Conservation (phyloP, 2,329 filamentous ascomycete genomes). For the Aspergillus bombycis region DNA sequence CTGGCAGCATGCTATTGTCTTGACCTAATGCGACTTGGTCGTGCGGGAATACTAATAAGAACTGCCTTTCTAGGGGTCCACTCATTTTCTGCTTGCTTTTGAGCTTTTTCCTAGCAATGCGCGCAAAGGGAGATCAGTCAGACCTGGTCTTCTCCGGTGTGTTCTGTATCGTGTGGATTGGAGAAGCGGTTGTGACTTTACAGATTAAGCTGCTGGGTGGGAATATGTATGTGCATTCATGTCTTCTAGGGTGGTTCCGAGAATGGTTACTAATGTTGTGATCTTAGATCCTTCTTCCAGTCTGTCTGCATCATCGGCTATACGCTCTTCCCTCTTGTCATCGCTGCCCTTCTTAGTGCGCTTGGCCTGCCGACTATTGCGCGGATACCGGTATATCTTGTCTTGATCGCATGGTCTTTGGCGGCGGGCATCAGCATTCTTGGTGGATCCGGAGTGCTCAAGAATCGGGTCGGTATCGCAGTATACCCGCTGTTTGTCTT, state of each 20-base stretch:
- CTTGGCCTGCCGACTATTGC: slow-evolving; percentile 77
- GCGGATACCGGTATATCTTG: slow-evolving; percentile 85
- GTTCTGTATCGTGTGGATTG: slow-evolving; percentile 96
- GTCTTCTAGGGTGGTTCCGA: neutral
- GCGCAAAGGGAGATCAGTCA: slow-evolving; percentile 77
- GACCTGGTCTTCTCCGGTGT: slow-evolving; percentile 93
- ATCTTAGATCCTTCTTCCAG: slow-evolving; percentile 89
- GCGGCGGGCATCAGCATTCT: slow-evolving; percentile 95
- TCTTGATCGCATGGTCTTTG: slow-evolving; percentile 88
- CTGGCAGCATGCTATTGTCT: neutral
- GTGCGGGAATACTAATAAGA: slow-evolving; percentile 19
- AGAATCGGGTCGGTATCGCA: slow-evolving; percentile 89
- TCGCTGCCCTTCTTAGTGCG: slow-evolving; percentile 87
- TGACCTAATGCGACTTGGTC: neutral
- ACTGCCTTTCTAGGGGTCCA: slow-evolving; percentile 68
- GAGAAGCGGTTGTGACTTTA: slow-evolving; percentile 93
- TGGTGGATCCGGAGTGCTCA: slow-evolving; percentile 91
- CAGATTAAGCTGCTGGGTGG: slow-evolving; percentile 96
- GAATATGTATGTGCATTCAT: slow-evolving; percentile 77
- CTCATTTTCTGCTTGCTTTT: slow-evolving; percentile 90
- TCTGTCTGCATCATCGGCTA: slow-evolving; percentile 98
- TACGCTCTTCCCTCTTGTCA: slow-evolving; percentile 93
- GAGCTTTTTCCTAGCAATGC: slow-evolving; percentile 83
- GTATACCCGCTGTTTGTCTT: slow-evolving; percentile 96
- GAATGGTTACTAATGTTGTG: slow-evolving; percentile 22